Base-by-base conservation (phyloP, 768 basidiomycete genomes). In the Butyriboletus loyo region DNA sequence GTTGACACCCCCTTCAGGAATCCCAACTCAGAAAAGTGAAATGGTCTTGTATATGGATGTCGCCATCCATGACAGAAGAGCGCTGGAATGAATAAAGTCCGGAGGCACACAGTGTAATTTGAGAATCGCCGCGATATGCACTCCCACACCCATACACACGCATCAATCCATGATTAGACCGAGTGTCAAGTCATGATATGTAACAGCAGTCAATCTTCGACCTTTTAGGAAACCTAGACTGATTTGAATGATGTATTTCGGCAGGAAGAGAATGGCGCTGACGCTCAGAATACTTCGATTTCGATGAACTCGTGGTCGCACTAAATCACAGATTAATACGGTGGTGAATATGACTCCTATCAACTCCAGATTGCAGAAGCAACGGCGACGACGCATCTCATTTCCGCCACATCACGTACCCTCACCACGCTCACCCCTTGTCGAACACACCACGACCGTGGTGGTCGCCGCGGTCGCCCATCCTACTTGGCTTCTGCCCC, bases 381-480 rank as follows among this genome's bases (percentile, higher is more conserved):
- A 40, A 94, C 77, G 27, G 71, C 72, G 0, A 92, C 77, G 1
- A 87, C 85, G 66, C 97, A 93, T 27, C 71, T 73, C 75, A 92
- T 85, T 54, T 83, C 84, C 42, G 72, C 69, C 6, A 84, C 80
- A 64, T 95, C 87, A 67, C 98, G 95, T 3, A 97, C 92, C 19
- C 94, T 73, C 9, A 96, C 80, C 4, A 92, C 71, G 50, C 80
- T 73, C 0, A 84, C 84, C 0, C 83, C 81, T 60, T 91, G 88
- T 60, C 86, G 87, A 25, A 89, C 78, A 87, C 2, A 85, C 72
- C 8, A 89, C 84, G 0, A 85, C 82, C 0, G 86, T 85, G 14
- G 93, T 96, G 1, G 91, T 94, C 73, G 85, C 82, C 0, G 87
- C 86, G 13, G 94, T 97, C 2, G 77, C 9, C 95, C 73, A 50